phyloP scores from a whole-genome alignment of 306 rosid species.

The Vigna hirtella region DNA sequence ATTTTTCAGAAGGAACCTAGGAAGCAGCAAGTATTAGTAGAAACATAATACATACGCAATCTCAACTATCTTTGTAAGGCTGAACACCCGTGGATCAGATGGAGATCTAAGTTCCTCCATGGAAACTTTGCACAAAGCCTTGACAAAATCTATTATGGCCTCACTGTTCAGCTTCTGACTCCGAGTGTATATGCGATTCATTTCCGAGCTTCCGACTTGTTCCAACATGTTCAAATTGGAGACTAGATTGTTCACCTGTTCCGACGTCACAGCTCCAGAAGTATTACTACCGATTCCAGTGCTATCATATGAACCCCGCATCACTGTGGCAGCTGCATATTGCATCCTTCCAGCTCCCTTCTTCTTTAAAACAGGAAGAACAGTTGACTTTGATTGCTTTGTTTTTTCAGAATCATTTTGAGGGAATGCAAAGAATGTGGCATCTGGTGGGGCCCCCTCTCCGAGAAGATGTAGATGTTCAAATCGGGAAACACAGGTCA shows the following conservation, averaged over 20 bases:
- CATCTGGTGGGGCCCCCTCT: slow-evolving; percentile 99
- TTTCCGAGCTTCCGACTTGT: slow-evolving; percentile 99
- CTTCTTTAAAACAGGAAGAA: slow-evolving; percentile 89
- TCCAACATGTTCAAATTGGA: slow-evolving; percentile 96
- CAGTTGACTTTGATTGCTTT: slow-evolving; percentile 81
- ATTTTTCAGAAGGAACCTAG: slow-evolving; percentile 22
- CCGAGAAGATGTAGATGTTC: slow-evolving; percentile 99
- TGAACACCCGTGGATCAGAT: slow-evolving; percentile 98
- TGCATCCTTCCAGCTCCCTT: slow-evolving; percentile 97
- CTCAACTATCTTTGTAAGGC: slow-evolving; percentile 99
- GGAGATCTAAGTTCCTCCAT: slow-evolving; percentile 96
- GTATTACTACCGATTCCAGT: slow-evolving; percentile 91
- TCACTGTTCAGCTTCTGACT: slow-evolving; percentile 98
- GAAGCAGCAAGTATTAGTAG: slow-evolving; percentile 13
- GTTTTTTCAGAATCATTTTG: slow-evolving; percentile 84
- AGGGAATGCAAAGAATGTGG: slow-evolving; percentile 96
- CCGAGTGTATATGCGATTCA: slow-evolving; percentile 93
- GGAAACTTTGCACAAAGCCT: slow-evolving; percentile 98
- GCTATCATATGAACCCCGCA: slow-evolving; percentile 99
- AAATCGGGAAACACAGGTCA: slow-evolving; percentile 99
- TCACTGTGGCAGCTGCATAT: slow-evolving; percentile 83
- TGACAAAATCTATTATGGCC: slow-evolving; percentile 96
- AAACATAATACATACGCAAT: slow-evolving; percentile 80
- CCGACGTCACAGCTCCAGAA: slow-evolving; percentile 85
- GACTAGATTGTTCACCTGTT: slow-evolving; percentile 94